These are phyloP conservation scores for Trametes maxima DNA, from an alignment of 768 basidiomycete genomes.

Conservation along the genomic window DNA sequence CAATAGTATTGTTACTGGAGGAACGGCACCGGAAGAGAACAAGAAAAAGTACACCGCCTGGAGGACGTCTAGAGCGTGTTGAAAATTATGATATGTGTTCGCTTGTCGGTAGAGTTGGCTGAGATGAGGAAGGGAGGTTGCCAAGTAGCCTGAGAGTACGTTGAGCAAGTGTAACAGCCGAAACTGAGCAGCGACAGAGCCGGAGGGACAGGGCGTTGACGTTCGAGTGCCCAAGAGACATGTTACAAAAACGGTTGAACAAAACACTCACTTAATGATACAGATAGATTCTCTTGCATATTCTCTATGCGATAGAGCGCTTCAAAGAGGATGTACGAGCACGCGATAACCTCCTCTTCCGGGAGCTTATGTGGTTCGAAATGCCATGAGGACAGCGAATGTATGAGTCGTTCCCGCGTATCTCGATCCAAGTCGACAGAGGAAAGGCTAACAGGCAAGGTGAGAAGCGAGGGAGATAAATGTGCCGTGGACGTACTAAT, in stretches of 20 bases:
- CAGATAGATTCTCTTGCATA: constrained; percentile 57
- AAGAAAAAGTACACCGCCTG: constrained; percentile 92
- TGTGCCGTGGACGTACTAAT: constrained; percentile 40
- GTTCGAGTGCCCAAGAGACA: too few species aligned
- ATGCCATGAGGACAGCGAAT: constrained; percentile 75
- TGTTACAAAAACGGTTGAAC: neutral
- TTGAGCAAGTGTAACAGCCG: neutral
- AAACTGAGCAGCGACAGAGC: too few species aligned
- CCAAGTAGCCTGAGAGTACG: constrained; percentile 60
- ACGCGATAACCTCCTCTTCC: constrained; percentile 80
- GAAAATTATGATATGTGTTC: constrained; percentile 97
- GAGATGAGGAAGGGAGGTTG: constrained; percentile 82
- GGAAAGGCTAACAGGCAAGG: constrained; percentile 19
- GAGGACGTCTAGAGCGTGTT: constrained; percentile 94
- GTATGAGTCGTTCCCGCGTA: constrained; percentile 65
- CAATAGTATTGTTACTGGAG: constrained; percentile 69
- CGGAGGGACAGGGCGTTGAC: too few species aligned
- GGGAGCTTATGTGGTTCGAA: constrained; percentile 88
- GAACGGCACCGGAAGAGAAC: constrained; percentile 75
- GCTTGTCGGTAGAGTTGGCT: constrained; percentile 86
- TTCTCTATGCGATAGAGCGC: constrained; percentile 79
- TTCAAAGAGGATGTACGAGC: constrained; percentile 87
- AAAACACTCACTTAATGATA: constrained; percentile 50
- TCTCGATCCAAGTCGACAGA: constrained; percentile 46
- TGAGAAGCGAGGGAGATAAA: neutral